phyloP scores from a whole-genome alignment of 257 asterid species.

The Solanum sejunctum region DNA sequence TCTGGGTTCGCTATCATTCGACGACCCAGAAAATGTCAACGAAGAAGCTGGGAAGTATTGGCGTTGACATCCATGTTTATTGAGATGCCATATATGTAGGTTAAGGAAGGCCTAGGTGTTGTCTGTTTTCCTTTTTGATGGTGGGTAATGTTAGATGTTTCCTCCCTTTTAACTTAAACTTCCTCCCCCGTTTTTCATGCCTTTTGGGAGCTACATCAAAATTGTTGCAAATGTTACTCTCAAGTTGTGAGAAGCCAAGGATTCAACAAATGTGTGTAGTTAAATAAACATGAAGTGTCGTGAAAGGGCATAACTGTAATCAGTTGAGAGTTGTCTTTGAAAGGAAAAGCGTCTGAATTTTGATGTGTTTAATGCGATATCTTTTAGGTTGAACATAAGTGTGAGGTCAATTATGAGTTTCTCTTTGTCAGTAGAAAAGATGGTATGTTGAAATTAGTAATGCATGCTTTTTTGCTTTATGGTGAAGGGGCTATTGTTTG shows the following conservation, averaged over 20 bases:
- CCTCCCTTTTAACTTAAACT: neutral
- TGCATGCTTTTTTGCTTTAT: too few species aligned
- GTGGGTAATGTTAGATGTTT: neutral
- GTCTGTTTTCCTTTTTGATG: neutral
- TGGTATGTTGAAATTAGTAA: too few species aligned
- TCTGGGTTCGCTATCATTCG: conserved; percentile 51
- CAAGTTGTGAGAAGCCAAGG: neutral
- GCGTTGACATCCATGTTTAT: conserved; percentile 53
- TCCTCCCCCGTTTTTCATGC: neutral
- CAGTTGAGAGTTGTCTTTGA: conserved; percentile 15
- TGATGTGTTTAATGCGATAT: neutral
- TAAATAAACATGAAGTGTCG: neutral
- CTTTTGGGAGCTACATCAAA: neutral
- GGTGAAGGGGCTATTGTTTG: too few species aligned
- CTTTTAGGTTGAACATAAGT: neutral
- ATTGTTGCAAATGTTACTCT: neutral
- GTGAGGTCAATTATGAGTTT: too few species aligned
- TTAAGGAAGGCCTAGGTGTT: neutral
- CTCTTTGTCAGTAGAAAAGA: too few species aligned
- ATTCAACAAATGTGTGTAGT: conserved; percentile 12
- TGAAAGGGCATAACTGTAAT: conserved; percentile 4
- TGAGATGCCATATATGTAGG: conserved; percentile 11
- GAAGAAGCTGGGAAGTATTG: conserved; percentile 33
- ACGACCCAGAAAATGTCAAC: conserved; percentile 32
- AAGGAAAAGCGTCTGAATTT: neutral